These are phyloP conservation scores for Jaltomata sinuosa DNA, from an alignment of 257 asterid genomes.

Conservation along the genomic window DNA sequence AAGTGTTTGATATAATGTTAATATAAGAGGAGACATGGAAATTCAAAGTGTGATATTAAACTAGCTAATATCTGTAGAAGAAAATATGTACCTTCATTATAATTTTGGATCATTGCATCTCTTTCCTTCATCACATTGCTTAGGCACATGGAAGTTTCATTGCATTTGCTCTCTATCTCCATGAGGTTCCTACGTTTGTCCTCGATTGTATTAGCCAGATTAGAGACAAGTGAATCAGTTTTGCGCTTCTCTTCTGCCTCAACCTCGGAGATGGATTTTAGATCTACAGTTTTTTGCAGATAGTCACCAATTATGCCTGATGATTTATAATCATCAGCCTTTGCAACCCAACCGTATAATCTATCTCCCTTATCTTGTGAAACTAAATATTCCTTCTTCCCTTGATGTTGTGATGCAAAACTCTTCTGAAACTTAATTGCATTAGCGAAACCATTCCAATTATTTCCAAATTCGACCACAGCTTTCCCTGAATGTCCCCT, in stretches of 20 bases:
- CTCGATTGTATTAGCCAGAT: slow-evolving; percentile 26
- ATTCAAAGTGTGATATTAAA: not conserved
- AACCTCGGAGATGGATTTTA: slow-evolving; percentile 46
- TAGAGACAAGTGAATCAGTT: slow-evolving; percentile 29
- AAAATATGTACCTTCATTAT: slow-evolving; percentile 10
- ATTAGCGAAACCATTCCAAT: slow-evolving; percentile 30
- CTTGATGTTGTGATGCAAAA: slow-evolving; percentile 33
- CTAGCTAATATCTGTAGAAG: not conserved
- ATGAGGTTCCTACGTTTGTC: slow-evolving; percentile 24
- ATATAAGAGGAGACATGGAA: not conserved
- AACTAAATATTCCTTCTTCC: slow-evolving; percentile 23
- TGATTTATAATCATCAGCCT: slow-evolving; percentile 42
- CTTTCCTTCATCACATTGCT: slow-evolving; percentile 7
- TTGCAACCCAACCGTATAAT: slow-evolving; percentile 47
- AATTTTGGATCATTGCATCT: not conserved
- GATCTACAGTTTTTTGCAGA: slow-evolving; percentile 52
- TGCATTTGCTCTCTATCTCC: slow-evolving; percentile 20
- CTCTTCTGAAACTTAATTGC: slow-evolving; percentile 38
- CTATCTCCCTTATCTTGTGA: not conserved
- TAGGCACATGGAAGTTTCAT: not conserved
- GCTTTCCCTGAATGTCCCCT: slow-evolving; percentile 44
- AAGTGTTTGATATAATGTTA: not conserved
- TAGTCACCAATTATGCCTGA: slow-evolving; percentile 32
- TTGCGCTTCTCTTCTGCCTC: slow-evolving; percentile 42
- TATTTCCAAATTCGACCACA: slow-evolving; percentile 32